These are phyloP conservation scores for Lachancea nothofagi DNA, from an alignment of 805 yeast genomes.

Conservation along the genomic window DNA sequence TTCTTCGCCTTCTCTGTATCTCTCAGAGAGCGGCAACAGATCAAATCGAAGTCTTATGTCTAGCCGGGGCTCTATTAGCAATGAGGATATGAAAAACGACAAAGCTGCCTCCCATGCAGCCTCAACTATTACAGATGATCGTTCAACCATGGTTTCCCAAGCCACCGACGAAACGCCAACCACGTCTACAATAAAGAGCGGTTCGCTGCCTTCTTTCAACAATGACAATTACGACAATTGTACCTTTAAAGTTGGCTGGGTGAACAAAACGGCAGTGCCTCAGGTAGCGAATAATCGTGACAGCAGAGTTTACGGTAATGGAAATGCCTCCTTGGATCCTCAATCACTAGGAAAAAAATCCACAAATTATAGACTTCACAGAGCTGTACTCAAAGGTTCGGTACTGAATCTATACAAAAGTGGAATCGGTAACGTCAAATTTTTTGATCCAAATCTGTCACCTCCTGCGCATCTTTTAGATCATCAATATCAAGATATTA, in stretches of 20 bases:
- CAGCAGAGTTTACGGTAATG: conserved; percentile 21
- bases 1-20: conserved; percentile 7
- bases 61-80: not conserved
- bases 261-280: conserved; percentile 42
- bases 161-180: not conserved
- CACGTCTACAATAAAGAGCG: not conserved
- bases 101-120: not conserved
- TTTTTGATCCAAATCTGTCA: conserved; percentile 33
- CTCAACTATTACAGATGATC: conserved; percentile 1
- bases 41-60: conserved; percentile 8
- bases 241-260: conserved; percentile 52
- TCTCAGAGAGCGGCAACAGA: conserved; percentile 5
- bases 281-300: conserved; percentile 18
- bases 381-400: conserved; percentile 70
- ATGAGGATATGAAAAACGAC: conserved; percentile 2
- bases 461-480: conserved; percentile 8
- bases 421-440: conserved; percentile 45
- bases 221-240: conserved; percentile 35
- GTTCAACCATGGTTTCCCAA: conserved; percentile 1
- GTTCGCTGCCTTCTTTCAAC: conserved; percentile 1
- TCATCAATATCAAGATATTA: not conserved
- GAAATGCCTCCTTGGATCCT: conserved; percentile 18
- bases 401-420: conserved; percentile 54
- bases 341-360: conserved; percentile 3
- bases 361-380: conserved; percentile 38